A percentile compares a stretch with the other conserved stretches of the same genome.
These are phyloP conservation scores for Basidiobolus meristosporus DNA, from an alignment of 371 early-diverging fungal genomes.

Conservation along the genomic window DNA sequence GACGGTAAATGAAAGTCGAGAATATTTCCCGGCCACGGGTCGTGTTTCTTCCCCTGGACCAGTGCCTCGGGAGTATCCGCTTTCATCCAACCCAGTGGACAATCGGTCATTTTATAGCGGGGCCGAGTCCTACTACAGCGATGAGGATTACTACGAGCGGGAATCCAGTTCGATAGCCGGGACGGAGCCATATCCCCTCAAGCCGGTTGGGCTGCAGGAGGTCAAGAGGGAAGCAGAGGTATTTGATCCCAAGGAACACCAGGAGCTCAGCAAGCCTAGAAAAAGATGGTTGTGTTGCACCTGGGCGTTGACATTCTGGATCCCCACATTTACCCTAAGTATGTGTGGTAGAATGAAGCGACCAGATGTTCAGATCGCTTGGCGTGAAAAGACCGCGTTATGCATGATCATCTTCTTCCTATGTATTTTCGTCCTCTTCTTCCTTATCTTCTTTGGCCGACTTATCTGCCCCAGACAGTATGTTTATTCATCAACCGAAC, in stretches of 20 bases:
- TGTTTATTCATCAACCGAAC: constrained; percentile 29
- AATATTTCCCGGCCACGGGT: background rate
- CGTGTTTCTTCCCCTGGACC: too few relatives aligned
- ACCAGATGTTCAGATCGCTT: constrained; percentile 80
- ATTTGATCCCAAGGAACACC: constrained; percentile 1
- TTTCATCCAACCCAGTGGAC: too few relatives aligned
- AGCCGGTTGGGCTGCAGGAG: too few relatives aligned
- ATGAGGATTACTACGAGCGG: background rate
- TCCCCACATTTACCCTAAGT: constrained; percentile 33
- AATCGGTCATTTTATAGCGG: background rate
- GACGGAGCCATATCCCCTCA: background rate
- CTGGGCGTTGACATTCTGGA: constrained; percentile 51
- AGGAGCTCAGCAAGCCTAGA: constrained; percentile 16
- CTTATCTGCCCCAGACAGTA: constrained; percentile 65
- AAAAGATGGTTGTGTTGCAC: constrained; percentile 54
- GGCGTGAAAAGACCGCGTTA: constrained; percentile 91
- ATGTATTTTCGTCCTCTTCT: constrained; percentile 69
- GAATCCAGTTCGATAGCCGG: background rate
- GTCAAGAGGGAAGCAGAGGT: background rate
- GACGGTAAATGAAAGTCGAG: constrained; percentile 9
- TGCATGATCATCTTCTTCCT: constrained; percentile 69
- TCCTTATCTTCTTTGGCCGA: constrained; percentile 71
- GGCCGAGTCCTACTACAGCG: constrained; percentile 3
- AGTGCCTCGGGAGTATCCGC: too few relatives aligned
- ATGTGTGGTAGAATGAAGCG: constrained; percentile 60